phyloP scores from a whole-genome alignment of 345 rosid species.

The Mercurialis annua region DNA sequence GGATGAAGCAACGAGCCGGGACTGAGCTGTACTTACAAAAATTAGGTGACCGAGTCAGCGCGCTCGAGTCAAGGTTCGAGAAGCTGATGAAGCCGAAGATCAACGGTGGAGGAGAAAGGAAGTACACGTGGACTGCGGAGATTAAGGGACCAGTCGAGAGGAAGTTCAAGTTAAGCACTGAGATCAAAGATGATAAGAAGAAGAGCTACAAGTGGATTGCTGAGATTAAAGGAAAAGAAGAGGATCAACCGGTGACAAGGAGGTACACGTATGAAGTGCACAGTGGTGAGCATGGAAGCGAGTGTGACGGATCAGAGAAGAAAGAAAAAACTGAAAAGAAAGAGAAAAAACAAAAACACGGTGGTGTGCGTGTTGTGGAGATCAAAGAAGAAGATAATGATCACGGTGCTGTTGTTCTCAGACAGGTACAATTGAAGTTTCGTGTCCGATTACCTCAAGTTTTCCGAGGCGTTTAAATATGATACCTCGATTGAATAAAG shows the following conservation, averaged over 20 bases:
- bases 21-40: slow-evolving; percentile 40
- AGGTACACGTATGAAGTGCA: slow-evolving; percentile 62
- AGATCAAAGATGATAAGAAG: slow-evolving; percentile 45
- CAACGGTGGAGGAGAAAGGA: slow-evolving; percentile 48
- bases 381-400: slow-evolving; percentile 49
- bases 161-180: slow-evolving; percentile 67
- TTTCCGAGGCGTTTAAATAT: not conserved
- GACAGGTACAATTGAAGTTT: slow-evolving; percentile 44
- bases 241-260: slow-evolving; percentile 43
- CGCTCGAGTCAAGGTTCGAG: slow-evolving; percentile 71
- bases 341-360: slow-evolving; percentile 45
- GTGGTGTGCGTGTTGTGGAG: slow-evolving; percentile 55
- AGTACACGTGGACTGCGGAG: slow-evolving; percentile 79
- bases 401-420: slow-evolving; percentile 49
- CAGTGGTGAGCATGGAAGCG: slow-evolving; percentile 35
- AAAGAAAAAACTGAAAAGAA: slow-evolving; percentile 36
- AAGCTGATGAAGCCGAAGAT: slow-evolving; percentile 31
- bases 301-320: slow-evolving; percentile 35
- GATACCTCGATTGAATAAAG: too few relatives aligned
- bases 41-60: slow-evolving; percentile 56
- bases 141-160: slow-evolving; percentile 61
- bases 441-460: not conserved
- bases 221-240: slow-evolving; percentile 66
- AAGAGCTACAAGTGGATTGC: slow-evolving; percentile 65
- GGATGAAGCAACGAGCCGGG: slow-evolving; percentile 39